Conservation (phyloP, 176 grass and related monocot genomes). For the Musa schizocarpa region DNA sequence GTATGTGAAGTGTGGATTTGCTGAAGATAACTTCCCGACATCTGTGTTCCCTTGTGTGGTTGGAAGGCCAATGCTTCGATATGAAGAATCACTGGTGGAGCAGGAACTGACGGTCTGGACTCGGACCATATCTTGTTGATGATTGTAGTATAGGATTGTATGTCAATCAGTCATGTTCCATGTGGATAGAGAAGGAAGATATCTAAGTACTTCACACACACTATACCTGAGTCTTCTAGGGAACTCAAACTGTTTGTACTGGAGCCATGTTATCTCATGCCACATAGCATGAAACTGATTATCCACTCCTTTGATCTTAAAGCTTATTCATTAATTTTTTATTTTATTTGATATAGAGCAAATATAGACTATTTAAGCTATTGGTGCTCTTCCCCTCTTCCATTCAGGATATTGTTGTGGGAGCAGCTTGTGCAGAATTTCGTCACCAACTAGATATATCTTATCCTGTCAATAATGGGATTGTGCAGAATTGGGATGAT, state of each 20-base stretch:
- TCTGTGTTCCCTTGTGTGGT: conserved; percentile 88
- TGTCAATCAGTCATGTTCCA: not conserved
- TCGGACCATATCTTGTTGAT: not conserved
- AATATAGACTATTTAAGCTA: not conserved
- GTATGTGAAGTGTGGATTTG: conserved; percentile 99
- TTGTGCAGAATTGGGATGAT: conserved; percentile 98
- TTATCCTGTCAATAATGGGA: conserved; percentile 89
- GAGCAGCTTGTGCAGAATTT: conserved; percentile 89
- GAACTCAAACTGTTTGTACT: not conserved
- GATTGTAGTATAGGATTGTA: not conserved
- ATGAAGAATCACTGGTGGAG: conserved; percentile 81
- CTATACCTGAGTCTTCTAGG: not conserved
- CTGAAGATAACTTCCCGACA: conserved; percentile 83
- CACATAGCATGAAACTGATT: not conserved
- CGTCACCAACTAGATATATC: conserved; percentile 93
- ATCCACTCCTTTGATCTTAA: not conserved
- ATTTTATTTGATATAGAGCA: not conserved
- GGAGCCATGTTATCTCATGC: not conserved
- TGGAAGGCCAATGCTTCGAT: conserved; percentile 77
- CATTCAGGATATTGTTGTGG: conserved; percentile 80
- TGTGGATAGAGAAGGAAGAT: not conserved
- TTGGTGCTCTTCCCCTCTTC: not conserved
- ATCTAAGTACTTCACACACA: not conserved
- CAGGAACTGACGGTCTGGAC: conserved; percentile 67
- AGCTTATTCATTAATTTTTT: not conserved